Evolutionary conservation across 148 eudicot species (phyloP).

Genomic region (Euryodendron excelsum): DNA sequence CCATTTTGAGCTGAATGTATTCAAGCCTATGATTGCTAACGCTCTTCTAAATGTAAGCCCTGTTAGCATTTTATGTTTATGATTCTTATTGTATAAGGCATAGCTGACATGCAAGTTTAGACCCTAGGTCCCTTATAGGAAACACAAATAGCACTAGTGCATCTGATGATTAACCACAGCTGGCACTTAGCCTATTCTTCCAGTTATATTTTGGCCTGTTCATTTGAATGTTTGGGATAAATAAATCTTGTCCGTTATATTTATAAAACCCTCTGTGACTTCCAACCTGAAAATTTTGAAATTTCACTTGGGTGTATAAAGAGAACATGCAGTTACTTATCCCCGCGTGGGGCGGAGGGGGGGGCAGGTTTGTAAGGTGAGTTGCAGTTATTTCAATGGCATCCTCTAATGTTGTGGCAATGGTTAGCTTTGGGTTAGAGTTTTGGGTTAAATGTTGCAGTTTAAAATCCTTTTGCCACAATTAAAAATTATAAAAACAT

Average conservation of each 20-base stretch:
- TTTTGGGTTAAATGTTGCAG: no score
- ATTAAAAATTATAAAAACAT: neutral
- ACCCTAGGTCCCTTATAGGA: neutral
- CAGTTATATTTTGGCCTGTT: neutral
- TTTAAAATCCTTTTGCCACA: no score
- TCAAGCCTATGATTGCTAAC: constrained; percentile 93
- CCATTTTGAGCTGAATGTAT: constrained; percentile 96
- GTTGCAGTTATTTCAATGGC: no score
- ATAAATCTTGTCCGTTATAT: neutral
- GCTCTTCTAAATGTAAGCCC: constrained; percentile 74
- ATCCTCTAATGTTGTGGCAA: no score
- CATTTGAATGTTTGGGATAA: neutral
- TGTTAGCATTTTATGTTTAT: neutral
- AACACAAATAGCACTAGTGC: neutral
- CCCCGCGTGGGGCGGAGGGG: no score
- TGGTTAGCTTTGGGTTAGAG: neutral
- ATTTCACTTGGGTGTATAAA: neutral
- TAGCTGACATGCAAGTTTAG: neutral
- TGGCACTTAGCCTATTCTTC: neutral
- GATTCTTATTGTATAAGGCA: neutral
- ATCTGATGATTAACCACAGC: neutral
- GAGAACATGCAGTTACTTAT: no score
- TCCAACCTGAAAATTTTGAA: neutral
- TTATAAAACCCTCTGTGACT: neutral
- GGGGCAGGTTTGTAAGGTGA: no score